Conservation (phyloP, 2,329 filamentous ascomycete genomes). For the Sordariomycetes sp. region DNA sequence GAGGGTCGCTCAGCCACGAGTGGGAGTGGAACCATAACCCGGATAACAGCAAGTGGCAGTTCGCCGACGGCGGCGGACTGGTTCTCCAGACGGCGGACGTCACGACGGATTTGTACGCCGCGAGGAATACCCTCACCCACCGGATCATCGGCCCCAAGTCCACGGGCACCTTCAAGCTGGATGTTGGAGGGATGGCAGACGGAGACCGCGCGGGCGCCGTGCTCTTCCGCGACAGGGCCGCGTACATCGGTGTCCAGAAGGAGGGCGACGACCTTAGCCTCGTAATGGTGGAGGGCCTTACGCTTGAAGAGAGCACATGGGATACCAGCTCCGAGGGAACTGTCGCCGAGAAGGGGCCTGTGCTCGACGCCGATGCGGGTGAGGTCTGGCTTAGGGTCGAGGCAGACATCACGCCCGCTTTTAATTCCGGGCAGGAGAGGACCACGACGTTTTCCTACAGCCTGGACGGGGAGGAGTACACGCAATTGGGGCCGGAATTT, state of each 20-base stretch:
- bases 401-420: constrained; percentile 12
- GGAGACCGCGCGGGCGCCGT: constrained; percentile 41
- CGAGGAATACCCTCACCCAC: constrained; percentile 34
- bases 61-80: constrained; percentile 23
- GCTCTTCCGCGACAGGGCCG: constrained; percentile 38
- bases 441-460: constrained; percentile 24
- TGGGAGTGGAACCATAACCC: constrained; percentile 56
- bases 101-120: constrained; percentile 34
- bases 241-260: constrained; percentile 38
- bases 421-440: constrained; percentile 2
- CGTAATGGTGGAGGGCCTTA: constrained; percentile 16
- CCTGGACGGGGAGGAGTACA: constrained; percentile 26
- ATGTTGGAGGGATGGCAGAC: constrained; percentile 32
- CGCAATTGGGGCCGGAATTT: constrained; percentile 20
- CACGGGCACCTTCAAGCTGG: constrained; percentile 35
- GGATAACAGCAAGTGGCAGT: constrained; percentile 31
- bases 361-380: background rate
- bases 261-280: constrained; percentile 17
- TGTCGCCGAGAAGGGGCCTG: constrained; percentile 11
- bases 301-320: constrained; percentile 18
- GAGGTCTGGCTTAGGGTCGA: constrained; percentile 13
- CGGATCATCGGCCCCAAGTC: constrained; percentile 33
- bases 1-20: constrained; percentile 16
- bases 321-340: constrained; percentile 17
- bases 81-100: constrained; percentile 35